Evolutionary conservation across 805 yeast genomes (phyloP), one percentile per base, ranked within the genome.

Genomic region (Wilhelminamyces savonicus): DNA sequence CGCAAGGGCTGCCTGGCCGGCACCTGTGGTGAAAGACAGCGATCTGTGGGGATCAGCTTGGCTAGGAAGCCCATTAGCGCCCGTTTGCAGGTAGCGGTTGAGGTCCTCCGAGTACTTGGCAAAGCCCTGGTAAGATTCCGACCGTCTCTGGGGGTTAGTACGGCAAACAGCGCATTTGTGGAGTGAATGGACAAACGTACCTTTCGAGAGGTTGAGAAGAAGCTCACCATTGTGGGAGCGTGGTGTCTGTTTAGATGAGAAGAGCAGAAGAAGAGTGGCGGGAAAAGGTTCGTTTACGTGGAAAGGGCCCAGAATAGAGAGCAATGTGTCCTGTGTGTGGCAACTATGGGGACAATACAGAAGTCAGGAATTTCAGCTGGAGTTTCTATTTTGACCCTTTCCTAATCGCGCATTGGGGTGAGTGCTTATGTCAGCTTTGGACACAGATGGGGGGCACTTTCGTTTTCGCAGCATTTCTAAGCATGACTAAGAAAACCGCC

Each of bases 1-100:
- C 2, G 67, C 68, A 27, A 49, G 36, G 1, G 69, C 70, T 5
- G 69, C 69, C 34, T 46, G 56, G 13, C 67, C 66, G 15, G 69
- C 69, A 15, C 50, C 46, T 29, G 49, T 48, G 15, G 47, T 37
- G 14, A 54, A 41, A 17, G 60, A 53, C 23, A 45, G 50, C 9
- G 44, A 37, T 20, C 59, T 28, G 23, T 31, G 32, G 2, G 34
- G 16, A 9, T 38, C 38, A 12, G 41, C 48, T 9, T 23, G 25
- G 29, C 34, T 35, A 2, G 54, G 56, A n/a, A 46, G 35, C 1
- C 50, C 56, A 4, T 42, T 14, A 46, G 38, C 25, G 37, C 27
- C 27, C 15, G 24, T 27, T 19, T 22, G 32, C 21, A 35, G 47
- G 36, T 45, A 47, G 6, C 45, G 31, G 27, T 46, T 40, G 26